Evolutionary conservation across 2,329 filamentous ascomycete species (phyloP).

Genomic region (Botrytis cinerea): DNA sequence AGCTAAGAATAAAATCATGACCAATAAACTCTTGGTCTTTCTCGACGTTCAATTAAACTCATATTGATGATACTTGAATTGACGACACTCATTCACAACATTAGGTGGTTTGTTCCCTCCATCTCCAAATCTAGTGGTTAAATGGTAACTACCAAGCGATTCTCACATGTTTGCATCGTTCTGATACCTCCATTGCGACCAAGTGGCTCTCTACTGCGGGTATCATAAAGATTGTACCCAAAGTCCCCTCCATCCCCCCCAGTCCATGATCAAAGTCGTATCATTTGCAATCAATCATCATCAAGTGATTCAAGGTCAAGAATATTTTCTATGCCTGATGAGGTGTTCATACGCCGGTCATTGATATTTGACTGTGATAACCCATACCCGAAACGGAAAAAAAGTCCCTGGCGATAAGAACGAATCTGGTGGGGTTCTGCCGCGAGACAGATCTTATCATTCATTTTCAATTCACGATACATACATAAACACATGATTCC

Average conservation of each 20-base stretch:
- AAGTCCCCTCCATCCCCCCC: neutral
- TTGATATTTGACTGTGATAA: constrained; percentile 13
- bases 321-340: constrained; percentile 30
- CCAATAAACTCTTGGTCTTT: neutral
- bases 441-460: constrained; percentile 22
- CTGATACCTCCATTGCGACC: neutral
- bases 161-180: neutral
- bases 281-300: neutral
- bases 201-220: neutral
- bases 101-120: neutral
- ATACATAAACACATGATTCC: neutral
- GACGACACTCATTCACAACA: neutral
- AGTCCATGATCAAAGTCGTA: neutral
- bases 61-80: neutral
- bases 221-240: neutral
- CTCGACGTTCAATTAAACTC: neutral
- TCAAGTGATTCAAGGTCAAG: constrained; percentile 3
- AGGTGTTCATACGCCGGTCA: constrained; percentile 28
- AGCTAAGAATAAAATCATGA: constrained; percentile 3
- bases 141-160: neutral
- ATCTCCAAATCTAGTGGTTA: neutral
- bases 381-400: constrained; percentile 36
- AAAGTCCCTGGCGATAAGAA: constrained; percentile 37
- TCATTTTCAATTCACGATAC: neutral
- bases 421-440: constrained; percentile 28